phyloP scores from a whole-genome alignment of 2,329 filamentous ascomycete species.

The Epichloe sp. region DNA sequence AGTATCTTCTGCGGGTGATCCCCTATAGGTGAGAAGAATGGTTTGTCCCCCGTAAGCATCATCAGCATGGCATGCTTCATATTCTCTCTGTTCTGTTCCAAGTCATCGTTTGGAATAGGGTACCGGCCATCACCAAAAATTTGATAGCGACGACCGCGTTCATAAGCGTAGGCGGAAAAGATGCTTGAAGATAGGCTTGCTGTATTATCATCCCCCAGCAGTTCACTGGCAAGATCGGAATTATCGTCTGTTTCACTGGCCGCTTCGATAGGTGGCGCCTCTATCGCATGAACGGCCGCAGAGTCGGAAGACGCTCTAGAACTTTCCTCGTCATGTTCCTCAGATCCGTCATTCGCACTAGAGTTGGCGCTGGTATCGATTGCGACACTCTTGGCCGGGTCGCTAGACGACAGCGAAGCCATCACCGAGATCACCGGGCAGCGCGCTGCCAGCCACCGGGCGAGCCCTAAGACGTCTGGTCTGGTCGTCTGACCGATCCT shows the following conservation, averaged over 20 bases:
- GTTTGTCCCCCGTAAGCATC: constrained; percentile 19
- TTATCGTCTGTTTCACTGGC: constrained; percentile 3
- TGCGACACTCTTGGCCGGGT: not conserved
- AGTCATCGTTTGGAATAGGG: constrained; percentile 26
- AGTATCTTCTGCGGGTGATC: constrained; percentile 21
- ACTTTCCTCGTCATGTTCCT: not conserved
- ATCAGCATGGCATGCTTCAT: constrained; percentile 27
- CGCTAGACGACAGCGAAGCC: not conserved
- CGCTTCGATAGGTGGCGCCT: constrained; percentile 1
- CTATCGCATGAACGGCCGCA: not conserved
- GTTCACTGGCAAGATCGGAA: constrained; percentile 1
- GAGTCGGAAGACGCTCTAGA: not conserved
- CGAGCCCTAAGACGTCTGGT: not conserved
- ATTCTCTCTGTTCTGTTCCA: constrained; percentile 26
- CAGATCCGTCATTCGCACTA: not conserved
- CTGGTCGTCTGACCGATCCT: too few species aligned
- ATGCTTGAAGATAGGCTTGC: constrained; percentile 6
- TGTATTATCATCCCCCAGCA: constrained; percentile 3
- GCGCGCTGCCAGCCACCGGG: not conserved
- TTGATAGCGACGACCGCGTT: constrained; percentile 17
- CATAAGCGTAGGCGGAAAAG: constrained; percentile 5
- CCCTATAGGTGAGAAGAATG: constrained; percentile 28
- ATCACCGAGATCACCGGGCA: not conserved
- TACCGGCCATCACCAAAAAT: constrained; percentile 21
- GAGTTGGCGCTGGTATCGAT: not conserved